Evolutionary conservation across 805 yeast genomes (phyloP).

Genomic region (Metschnikowia arizonensis): DNA sequence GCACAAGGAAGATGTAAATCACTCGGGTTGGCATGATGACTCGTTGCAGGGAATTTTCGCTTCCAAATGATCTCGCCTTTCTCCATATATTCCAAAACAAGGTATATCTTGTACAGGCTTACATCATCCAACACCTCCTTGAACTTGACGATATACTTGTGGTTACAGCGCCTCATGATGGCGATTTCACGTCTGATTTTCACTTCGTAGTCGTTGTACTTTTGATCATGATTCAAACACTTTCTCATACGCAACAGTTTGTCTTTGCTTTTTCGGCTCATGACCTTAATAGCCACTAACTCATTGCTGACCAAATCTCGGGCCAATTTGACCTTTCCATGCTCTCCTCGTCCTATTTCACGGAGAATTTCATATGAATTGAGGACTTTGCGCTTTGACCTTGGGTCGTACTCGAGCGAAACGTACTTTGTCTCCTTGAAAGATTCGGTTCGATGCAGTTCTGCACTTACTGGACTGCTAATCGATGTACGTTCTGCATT

Average conservation of each 20-base stretch:
- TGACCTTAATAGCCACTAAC: conserved; percentile 89
- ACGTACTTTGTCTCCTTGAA: conserved; percentile 75
- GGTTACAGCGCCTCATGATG: conserved; percentile 46
- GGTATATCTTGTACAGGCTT: conserved; percentile 75
- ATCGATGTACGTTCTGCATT: background rate
- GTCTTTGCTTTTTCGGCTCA: conserved; percentile 58
- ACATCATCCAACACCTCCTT: conserved; percentile 79
- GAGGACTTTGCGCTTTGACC: conserved; percentile 70
- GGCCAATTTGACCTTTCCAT: conserved; percentile 95
- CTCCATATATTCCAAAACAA: conserved; percentile 85
- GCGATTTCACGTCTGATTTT: conserved; percentile 42
- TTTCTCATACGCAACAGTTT: conserved; percentile 31
- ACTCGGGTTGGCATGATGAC: conserved; percentile 5
- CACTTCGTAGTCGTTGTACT: conserved; percentile 30
- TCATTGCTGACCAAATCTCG: conserved; percentile 59
- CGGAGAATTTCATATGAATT: conserved; percentile 85
- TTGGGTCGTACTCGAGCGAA: conserved; percentile 83
- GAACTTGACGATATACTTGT: conserved; percentile 38
- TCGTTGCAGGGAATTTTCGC: conserved; percentile 13
- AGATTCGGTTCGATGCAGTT: background rate
- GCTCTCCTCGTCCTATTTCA: conserved; percentile 95
- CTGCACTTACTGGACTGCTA: conserved; percentile 1
- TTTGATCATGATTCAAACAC: conserved; percentile 23
- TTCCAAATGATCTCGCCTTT: conserved; percentile 90
- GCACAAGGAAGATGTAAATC: conserved; percentile 2